Conservation (phyloP, 257 asterid genomes). For the Scutellaria galericulata region DNA sequence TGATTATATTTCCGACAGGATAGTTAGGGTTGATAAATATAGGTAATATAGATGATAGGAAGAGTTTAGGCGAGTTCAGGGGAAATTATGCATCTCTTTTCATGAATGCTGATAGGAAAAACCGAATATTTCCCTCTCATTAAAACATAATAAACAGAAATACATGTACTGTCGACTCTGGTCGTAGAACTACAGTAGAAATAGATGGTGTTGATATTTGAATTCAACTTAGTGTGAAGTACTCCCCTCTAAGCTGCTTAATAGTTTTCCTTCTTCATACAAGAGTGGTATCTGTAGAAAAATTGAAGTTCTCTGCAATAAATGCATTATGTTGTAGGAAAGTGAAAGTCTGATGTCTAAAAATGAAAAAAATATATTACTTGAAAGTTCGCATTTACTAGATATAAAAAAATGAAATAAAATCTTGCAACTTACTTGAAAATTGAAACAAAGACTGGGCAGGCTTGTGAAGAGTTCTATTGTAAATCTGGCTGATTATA, state of each 20-base stretch:
- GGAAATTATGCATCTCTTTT: not conserved
- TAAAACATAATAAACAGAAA: not conserved
- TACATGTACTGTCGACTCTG: not conserved
- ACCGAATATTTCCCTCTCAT: not conserved
- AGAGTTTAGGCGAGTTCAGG: not conserved
- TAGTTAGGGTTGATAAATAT: not conserved
- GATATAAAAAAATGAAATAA: no score
- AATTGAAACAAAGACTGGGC: not conserved
- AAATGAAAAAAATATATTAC: not conserved
- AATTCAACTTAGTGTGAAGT: not conserved
- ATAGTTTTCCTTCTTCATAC: no score
- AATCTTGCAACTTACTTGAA: not conserved
- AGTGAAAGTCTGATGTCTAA: not conserved
- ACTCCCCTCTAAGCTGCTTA: no score
- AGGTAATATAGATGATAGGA: not conserved
- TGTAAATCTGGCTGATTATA: not conserved
- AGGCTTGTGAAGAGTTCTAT: constrained; percentile 8
- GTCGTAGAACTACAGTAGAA: not conserved
- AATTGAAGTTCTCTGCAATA: not conserved
- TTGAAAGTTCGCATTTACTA: not conserved
- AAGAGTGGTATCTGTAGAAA: no score
- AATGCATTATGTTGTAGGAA: not conserved
- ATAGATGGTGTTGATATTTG: not conserved
- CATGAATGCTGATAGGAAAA: not conserved
- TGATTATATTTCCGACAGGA: not conserved